Conservation (phyloP, 2,329 filamentous ascomycete genomes). For the Sporothrix inflata region DNA sequence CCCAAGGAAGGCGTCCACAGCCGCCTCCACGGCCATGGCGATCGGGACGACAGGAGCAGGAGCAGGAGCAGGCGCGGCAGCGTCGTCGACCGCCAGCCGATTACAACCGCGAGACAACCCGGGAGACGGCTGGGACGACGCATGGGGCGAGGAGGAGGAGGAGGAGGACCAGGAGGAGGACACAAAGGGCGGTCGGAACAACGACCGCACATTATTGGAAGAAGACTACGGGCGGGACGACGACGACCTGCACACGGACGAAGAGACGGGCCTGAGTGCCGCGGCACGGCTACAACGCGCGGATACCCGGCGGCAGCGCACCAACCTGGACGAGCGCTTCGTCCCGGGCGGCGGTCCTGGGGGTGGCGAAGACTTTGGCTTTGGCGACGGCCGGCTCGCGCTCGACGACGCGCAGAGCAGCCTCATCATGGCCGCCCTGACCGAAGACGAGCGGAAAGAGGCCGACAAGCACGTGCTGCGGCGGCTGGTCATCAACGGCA, state of each 20-base stretch:
- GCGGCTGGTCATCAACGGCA: conserved; percentile 71
- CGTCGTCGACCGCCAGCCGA: conserved; percentile 54
- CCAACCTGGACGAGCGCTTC: conserved; percentile 70
- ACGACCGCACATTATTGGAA: conserved; percentile 62
- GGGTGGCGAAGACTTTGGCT: conserved; percentile 10
- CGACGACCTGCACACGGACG: conserved; percentile 78
- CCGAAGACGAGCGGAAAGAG: conserved; percentile 73
- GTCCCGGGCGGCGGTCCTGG: conserved; percentile 49
- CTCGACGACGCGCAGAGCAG: neutral
- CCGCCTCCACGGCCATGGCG: conserved; percentile 60
- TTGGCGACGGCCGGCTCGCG: conserved; percentile 13
- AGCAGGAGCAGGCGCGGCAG: conserved; percentile 43
- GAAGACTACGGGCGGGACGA: neutral
- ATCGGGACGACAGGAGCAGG: conserved; percentile 65
- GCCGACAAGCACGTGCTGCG: conserved; percentile 74
- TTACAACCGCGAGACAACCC: conserved; percentile 42
- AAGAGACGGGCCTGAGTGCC: conserved; percentile 83
- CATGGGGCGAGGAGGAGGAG: conserved; percentile 84
- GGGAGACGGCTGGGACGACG: conserved; percentile 68
- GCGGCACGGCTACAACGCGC: conserved; percentile 71
- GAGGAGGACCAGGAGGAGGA: conserved; percentile 71
- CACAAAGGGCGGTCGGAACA: conserved; percentile 62
- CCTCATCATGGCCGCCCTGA: conserved; percentile 45
- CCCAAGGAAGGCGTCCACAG: conserved; percentile 7
- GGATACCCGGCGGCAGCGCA: conserved; percentile 68